Percentiles rank a stretch among this genome's conserved stretches.
phyloP scores from a whole-genome alignment of 1,284 basidiomycete species.

The Tilletiopsis washingtonensis region DNA sequence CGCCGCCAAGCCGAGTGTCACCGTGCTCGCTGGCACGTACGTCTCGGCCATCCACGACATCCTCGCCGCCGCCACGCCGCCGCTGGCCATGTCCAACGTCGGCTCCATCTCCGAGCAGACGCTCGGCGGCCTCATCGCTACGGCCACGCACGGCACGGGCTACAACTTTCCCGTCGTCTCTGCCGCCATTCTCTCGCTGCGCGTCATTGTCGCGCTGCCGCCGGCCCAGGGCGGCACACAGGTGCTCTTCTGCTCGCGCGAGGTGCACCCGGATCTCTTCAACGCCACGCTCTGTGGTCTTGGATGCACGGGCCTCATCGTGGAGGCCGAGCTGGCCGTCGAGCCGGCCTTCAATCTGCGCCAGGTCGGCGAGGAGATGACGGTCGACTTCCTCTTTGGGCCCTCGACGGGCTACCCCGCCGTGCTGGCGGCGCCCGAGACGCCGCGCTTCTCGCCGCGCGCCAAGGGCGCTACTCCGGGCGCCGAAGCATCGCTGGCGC shows the following conservation, averaged over 20 bases:
- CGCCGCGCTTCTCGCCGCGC: background rate
- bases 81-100: constrained; percentile 78
- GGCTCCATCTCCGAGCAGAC: constrained; percentile 97
- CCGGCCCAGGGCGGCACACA: constrained; percentile 59
- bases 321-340: constrained; percentile 68
- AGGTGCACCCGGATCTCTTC: constrained; percentile 68
- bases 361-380: constrained; percentile 63
- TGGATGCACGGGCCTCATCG: constrained; percentile 83
- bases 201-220: constrained; percentile 54
- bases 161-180: constrained; percentile 73
- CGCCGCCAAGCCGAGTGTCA: constrained; percentile 13
- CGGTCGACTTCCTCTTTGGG: constrained; percentile 56
- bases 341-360: constrained; percentile 74
- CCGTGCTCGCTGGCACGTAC: constrained; percentile 43
- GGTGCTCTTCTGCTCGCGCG: constrained; percentile 61
- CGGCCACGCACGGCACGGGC: constrained; percentile 90
- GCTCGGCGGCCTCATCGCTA: constrained; percentile 84
- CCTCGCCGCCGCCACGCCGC: constrained; percentile 57
- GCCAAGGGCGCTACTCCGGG: too few species aligned
- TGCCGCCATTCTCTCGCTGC: constrained; percentile 67
- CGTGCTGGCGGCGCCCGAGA: constrained; percentile 1
- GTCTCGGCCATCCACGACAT: constrained; percentile 43
- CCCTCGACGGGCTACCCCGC: constrained; percentile 47
- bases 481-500: background rate
- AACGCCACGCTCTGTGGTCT: constrained; percentile 85